These are phyloP conservation scores for Larix kaempferi DNA, from an alignment of 75 land plant genomes.

Conservation along the genomic window DNA sequence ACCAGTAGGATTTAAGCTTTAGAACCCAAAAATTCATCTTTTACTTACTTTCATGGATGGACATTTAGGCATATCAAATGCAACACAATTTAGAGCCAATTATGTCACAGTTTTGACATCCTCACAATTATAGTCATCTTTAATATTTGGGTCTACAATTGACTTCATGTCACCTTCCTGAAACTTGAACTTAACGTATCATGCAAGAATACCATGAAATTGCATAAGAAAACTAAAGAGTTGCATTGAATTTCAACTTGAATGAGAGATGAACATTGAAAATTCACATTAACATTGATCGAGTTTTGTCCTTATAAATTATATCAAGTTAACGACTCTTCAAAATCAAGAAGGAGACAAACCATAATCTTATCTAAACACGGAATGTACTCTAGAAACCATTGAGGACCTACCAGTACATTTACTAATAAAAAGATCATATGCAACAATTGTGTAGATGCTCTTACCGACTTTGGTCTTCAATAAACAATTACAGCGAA, in stretches of 20 bases:
- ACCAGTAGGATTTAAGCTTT: neutral
- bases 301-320: no score
- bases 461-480: no score
- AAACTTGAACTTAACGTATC: conserved; percentile 29
- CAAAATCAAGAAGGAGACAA: no score
- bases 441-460: no score
- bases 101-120: conserved; percentile 10
- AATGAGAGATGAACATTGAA: no score
- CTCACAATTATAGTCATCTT: conserved; percentile 17
- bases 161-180: conserved; percentile 9
- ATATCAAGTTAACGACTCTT: no score
- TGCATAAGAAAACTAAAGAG: neutral
- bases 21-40: neutral
- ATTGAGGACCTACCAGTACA: no score
- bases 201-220: neutral
- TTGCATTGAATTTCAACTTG: neutral
- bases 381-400: no score
- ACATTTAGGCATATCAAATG: conserved; percentile 21
- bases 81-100: conserved; percentile 28
- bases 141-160: conserved; percentile 23
- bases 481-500: no score
- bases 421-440: no score
- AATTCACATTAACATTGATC: no score
- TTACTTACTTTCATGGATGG: conserved; percentile 35
- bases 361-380: no score